These are phyloP conservation scores for Nemania sp. DNA, from an alignment of 2,329 filamentous ascomycete genomes.

Conservation along the genomic window DNA sequence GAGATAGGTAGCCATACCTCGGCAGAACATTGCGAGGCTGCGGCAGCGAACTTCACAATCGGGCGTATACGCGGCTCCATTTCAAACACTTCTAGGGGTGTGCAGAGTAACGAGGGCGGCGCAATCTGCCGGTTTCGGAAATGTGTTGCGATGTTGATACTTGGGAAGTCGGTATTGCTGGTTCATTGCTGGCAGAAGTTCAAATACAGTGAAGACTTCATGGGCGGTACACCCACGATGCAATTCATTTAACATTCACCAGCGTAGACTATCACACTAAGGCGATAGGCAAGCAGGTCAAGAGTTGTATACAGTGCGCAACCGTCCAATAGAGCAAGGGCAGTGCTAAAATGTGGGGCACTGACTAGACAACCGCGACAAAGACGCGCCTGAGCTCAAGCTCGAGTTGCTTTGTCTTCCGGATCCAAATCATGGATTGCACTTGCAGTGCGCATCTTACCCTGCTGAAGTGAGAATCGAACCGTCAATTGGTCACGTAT, in stretches of 20 bases:
- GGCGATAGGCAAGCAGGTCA: background rate
- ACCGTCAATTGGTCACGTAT: background rate
- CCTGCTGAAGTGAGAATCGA: background rate
- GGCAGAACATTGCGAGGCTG: conserved; percentile 58
- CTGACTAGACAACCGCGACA: conserved; percentile 10
- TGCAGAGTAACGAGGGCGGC: too few relatives aligned
- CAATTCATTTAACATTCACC: conserved; percentile 20
- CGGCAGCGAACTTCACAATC: conserved; percentile 58
- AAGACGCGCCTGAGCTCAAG: conserved; percentile 14
- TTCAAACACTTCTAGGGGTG: background rate
- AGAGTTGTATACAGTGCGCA: background rate
- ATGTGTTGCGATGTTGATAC: background rate
- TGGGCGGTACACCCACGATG: conserved; percentile 15
- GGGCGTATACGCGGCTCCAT: conserved; percentile 47
- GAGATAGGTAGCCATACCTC: conserved; percentile 47
- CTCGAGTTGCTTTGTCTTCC: background rate
- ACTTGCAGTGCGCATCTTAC: too few relatives aligned
- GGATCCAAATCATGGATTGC: background rate
- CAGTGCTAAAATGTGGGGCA: background rate
- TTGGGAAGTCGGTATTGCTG: conserved; percentile 3
- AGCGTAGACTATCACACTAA: background rate
- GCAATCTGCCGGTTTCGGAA: too few relatives aligned
- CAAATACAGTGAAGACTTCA: too few relatives aligned
- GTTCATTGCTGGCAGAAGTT: too few relatives aligned
- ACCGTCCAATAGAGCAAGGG: background rate